Base-by-base conservation (phyloP, 768 basidiomycete genomes). In the Butyriboletus loyo region DNA sequence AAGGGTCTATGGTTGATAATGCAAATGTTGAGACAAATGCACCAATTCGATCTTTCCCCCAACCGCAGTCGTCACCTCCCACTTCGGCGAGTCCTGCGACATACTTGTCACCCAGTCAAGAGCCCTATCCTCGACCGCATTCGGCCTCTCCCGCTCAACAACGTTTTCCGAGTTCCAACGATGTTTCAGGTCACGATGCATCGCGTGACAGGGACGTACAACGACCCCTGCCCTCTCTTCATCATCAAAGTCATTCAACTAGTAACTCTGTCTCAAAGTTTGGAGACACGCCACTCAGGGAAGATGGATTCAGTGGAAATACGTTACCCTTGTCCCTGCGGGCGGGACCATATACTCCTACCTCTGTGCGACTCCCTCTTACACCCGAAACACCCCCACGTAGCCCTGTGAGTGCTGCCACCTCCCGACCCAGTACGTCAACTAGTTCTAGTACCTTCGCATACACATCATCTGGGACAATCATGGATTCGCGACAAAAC, bases 81-180 rank as follows among this genome's bases (percentile, higher is more conserved):
- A 40, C 46, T 22, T 60, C 59, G 19, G 58, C 54, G 6, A 57
- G 58, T 31, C 45, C 59, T 46, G 55, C 60, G 21, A 39, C 66
- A 7, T 70, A 71, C 46, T 66, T 76, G 49, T 77, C 80, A 15
- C 75, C 81, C 7, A 73, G 63, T 49, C 73, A 76, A 46, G 86
- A 88, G 1, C 82, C 84, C 2, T 80, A 77, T 60, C 77, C 81
- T 19, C 78, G 86, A 34, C 83, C 87, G 2, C 81, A 77, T 44
- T 87, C 87, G 30, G 83, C 85, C 17, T 71, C 68, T 37, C 68
- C 68, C 30, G 69, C 66, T 31, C 68, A 69, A 41, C 70, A 62
- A 13, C 70, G 70, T 13, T 62, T 66, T 39, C 60, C 66, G 32
- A 48, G 40, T 39, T 41, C 55, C 8, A 56, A 46, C 14, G 67